phyloP scores from a whole-genome alignment of 148 eudicot genomes.

The Pharnaceum exiguum region DNA sequence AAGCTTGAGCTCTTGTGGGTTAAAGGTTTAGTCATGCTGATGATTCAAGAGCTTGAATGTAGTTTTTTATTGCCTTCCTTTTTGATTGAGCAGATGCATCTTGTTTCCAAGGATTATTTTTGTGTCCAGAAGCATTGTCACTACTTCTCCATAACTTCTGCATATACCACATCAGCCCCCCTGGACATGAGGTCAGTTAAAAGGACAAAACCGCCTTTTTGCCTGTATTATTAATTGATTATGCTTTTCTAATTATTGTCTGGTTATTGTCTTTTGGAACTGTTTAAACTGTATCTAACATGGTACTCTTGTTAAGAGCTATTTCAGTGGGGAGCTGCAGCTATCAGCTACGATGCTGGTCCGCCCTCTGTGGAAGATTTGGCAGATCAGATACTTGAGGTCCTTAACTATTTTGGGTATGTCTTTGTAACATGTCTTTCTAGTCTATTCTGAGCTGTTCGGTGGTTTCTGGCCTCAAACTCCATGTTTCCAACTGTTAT shows the following conservation, averaged over 20 bases:
- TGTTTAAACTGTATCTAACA: slow-evolving; percentile 31
- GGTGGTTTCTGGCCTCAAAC: background rate
- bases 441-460: background rate
- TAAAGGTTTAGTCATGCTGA: background rate
- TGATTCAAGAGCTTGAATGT: background rate
- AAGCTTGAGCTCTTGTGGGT: too few relatives aligned
- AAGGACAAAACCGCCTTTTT: slow-evolving; percentile 6
- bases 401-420: slow-evolving; percentile 92
- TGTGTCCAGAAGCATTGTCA: slow-evolving; percentile 85
- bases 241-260: background rate
- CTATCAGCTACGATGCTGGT: slow-evolving; percentile 43
- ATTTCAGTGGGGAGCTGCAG: slow-evolving; percentile 89
- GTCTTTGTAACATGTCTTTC: slow-evolving; percentile 6
- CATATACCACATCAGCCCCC: slow-evolving; percentile 90
- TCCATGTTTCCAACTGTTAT: too few relatives aligned
- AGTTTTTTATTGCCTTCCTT: background rate
- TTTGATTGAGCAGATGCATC: slow-evolving; percentile 67
- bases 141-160: slow-evolving; percentile 91
- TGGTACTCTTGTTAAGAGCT: slow-evolving; percentile 27
- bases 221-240: background rate
- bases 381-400: slow-evolving; percentile 86
- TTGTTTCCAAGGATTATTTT: slow-evolving; percentile 87
- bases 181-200: slow-evolving; percentile 92
- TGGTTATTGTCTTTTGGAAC: background rate
- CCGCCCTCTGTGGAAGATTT: slow-evolving; percentile 69